A percentile compares a stretch with the other conserved stretches of the same genome.
Evolutionary conservation across 1,284 basidiomycete genomes (phyloP).

Genomic region (Singerocomus inundabilis): DNA sequence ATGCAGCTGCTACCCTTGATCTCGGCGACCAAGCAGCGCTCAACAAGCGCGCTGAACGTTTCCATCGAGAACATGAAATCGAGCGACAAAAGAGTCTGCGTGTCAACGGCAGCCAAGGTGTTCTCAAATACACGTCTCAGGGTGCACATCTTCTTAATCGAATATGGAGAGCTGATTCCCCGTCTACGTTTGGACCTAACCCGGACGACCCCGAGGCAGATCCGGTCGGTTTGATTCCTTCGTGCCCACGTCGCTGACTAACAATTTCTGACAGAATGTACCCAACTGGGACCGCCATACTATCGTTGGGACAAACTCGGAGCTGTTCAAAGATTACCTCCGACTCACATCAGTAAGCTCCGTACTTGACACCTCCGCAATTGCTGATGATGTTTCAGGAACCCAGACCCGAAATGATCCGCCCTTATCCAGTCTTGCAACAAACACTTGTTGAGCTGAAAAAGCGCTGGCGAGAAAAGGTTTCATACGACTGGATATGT

Average conservation of each 20-base stretch:
- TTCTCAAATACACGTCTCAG: constrained; percentile 48
- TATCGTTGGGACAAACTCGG: constrained; percentile 88
- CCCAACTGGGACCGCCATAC: constrained; percentile 96
- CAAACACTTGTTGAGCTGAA: constrained; percentile 88
- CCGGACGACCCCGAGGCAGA: constrained; percentile 68
- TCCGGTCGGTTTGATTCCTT: constrained; percentile 48
- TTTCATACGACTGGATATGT: constrained; percentile 91
- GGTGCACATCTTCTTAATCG: constrained; percentile 50
- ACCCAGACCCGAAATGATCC: constrained; percentile 92
- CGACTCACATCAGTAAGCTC: constrained; percentile 83
- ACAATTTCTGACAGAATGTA: constrained; percentile 66
- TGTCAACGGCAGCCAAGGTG: constrained; percentile 31
- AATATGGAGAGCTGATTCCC: constrained; percentile 45
- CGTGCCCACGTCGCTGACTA: constrained; percentile 6
- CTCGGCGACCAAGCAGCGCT: constrained; percentile 65
- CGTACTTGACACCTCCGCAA: not conserved
- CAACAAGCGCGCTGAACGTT: constrained; percentile 70
- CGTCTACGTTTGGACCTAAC: constrained; percentile 44
- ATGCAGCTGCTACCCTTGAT: constrained; percentile 44
- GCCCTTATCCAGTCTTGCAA: constrained; percentile 83
- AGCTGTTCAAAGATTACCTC: constrained; percentile 95
- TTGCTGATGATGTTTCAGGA: constrained; percentile 54
- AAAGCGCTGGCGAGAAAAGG: constrained; percentile 82
- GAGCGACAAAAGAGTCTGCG: constrained; percentile 61
- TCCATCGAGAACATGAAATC: constrained; percentile 78